Conservation (phyloP, 768 basidiomycete species). For the Wakefieldia striispora region DNA sequence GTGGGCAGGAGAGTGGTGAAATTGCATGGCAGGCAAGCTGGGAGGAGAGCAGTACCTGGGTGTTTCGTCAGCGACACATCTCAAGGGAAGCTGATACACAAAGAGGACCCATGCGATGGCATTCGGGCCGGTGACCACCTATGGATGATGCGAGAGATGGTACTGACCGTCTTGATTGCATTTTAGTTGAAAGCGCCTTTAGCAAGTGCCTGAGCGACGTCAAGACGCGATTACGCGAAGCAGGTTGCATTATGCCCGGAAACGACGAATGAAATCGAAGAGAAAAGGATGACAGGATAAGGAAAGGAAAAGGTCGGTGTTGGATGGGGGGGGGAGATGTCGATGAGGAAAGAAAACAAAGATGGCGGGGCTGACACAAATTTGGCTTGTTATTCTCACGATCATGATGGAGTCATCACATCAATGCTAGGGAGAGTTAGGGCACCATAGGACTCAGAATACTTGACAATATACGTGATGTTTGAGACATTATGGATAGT, state of each 20-base stretch:
- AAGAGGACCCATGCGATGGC: too few species aligned
- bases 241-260: constrained; percentile 14
- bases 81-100: neutral
- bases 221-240: constrained; percentile 11
- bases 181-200: constrained; percentile 14
- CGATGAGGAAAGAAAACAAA: neutral
- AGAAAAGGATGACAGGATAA: neutral
- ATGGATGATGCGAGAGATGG: neutral
- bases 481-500: too few species aligned
- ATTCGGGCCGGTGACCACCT: too few species aligned
- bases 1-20: constrained; percentile 30
- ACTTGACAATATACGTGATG: too few species aligned
- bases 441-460: too few species aligned
- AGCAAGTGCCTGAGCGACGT: constrained; percentile 17
- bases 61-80: constrained; percentile 2
- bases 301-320: neutral
- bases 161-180: constrained; percentile 22
- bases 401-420: too few species aligned
- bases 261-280: neutral
- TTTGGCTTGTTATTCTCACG: neutral
- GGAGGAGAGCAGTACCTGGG: constrained; percentile 7
- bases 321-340: neutral
- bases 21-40: constrained; percentile 11
- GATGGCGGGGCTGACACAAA: neutral
- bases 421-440: too few species aligned